Evolutionary conservation across 805 yeast genomes (phyloP), one percentile per base, ranked within the genome.

Genomic region (Metschnikowia borealis): DNA sequence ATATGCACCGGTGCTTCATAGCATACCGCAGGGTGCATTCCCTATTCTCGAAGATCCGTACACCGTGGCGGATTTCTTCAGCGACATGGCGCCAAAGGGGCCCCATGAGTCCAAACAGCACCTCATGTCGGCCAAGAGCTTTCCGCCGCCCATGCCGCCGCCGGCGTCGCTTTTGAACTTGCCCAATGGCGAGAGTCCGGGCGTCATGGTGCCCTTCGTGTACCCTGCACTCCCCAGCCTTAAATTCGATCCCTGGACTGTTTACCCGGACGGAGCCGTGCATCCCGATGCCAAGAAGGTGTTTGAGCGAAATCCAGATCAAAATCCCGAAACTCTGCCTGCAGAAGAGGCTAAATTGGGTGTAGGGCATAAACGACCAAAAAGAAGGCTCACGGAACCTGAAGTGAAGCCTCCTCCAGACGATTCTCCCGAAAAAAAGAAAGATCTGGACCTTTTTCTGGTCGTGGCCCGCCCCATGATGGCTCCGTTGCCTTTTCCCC

Each of bases 401-500:
- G 21, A 10, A 11, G 13, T n/a, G 6, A 39, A 26, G 10, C 29
- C 32, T n/a, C 18, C 15, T 15, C 34, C 15, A 31, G 47, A 45
- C 5, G 38, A 21, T 10, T 18, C 21, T 8, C 23, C 29, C 11
- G 11, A 10, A 8, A 8, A 11, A 7, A 11, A 37, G 10, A 20
- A 21, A 5, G 26, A 13, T 6, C 5, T 21, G 36, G 15, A 21
- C 29, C n/a, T 36, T 31, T 18, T n/a, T 13, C 6, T 31, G 38
- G 44, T 6, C 3, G 26, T 18, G 11, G 17, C 39, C n/a, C 38
- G 34, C 36, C 55, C 55, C 3, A 48, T 39, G 26, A 62, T 70
- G 23, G 73, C 76, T 5, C 78, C 78, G 8, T 62, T 73, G 32
- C 77, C 78, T 14, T 73, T 73, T 44, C 77, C 78, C 6, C 78